A percentile compares a stretch with the other conserved stretches of the same genome.
These are phyloP conservation scores for Mycena sp. DNA, from an alignment of 1,284 basidiomycete genomes.

Conservation along the genomic window DNA sequence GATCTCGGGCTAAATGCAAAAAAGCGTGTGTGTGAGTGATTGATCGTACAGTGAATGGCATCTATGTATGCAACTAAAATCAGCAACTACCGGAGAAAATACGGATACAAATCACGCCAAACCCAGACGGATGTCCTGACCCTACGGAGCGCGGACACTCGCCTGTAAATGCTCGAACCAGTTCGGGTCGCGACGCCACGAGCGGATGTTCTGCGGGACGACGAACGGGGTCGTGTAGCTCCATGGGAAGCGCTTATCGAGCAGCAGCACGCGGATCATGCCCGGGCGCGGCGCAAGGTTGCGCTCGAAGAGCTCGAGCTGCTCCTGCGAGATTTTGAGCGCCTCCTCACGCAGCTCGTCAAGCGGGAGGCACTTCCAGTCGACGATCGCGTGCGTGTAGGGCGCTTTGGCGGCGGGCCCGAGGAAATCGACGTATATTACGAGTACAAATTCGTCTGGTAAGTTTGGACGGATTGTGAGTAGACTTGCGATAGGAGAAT, in stretches of 20 bases:
- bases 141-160: too few relatives aligned
- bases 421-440: conserved; percentile 8
- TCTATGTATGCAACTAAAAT: too few relatives aligned
- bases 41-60: too few relatives aligned
- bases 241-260: conserved; percentile 8
- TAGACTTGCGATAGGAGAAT: neutral
- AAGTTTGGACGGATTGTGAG: neutral
- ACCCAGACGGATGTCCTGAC: too few relatives aligned
- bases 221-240: conserved; percentile 14
- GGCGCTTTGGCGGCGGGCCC: neutral
- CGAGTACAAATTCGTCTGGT: neutral
- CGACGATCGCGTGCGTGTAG: neutral
- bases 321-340: neutral
- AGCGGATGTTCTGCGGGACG: neutral
- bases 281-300: conserved; percentile 11
- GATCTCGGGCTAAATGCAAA: too few relatives aligned
- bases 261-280: conserved; percentile 13
- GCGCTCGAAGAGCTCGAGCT: conserved; percentile 17
- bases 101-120: too few relatives aligned
- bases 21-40: too few relatives aligned
- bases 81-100: too few relatives aligned
- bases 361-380: neutral
- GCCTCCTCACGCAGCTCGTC: neutral
- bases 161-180: conserved; percentile 19
- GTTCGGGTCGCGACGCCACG: neutral